These are phyloP conservation scores for Pugionium dolabratum DNA, from an alignment of 345 rosid genomes.

Conservation along the genomic window DNA sequence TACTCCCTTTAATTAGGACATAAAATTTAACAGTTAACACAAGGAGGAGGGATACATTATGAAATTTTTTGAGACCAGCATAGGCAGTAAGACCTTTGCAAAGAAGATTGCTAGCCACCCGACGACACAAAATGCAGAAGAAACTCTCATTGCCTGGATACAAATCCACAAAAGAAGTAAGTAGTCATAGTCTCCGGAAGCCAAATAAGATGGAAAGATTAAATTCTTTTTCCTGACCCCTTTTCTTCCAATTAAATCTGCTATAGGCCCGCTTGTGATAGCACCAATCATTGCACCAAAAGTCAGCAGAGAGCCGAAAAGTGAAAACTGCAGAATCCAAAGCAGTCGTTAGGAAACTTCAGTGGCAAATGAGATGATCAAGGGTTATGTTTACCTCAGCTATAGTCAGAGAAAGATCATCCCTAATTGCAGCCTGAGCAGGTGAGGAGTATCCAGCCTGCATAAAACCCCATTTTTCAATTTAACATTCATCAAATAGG, in stretches of 20 bases:
- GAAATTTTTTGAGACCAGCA: background rate
- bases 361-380: background rate
- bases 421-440: slow-evolving; percentile 74
- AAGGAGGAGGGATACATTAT: slow-evolving; percentile 10
- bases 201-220: background rate
- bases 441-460: slow-evolving; percentile 96
- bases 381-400: slow-evolving; percentile 50
- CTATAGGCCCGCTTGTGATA: slow-evolving; percentile 77
- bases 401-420: slow-evolving; percentile 63
- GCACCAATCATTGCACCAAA: slow-evolving; percentile 98
- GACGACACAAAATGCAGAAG: slow-evolving; percentile 57
- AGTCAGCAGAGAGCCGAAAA: slow-evolving; percentile 84
- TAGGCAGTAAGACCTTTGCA: slow-evolving; percentile 56
- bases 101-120: slow-evolving; percentile 93
- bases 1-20: slow-evolving; percentile 50
- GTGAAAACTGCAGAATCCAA: slow-evolving; percentile 59
- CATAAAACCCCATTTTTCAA: slow-evolving; percentile 21
- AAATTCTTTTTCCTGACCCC: slow-evolving; percentile 51
- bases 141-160: slow-evolving; percentile 76
- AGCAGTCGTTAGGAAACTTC: slow-evolving; percentile 1
- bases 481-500: slow-evolving; percentile 20
- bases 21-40: background rate
- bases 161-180: slow-evolving; percentile 17
- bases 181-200: background rate
- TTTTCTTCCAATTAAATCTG: slow-evolving; percentile 82